These are phyloP conservation scores for Blumeria graminis DNA, from an alignment of 2,329 filamentous ascomycete genomes.

Conservation along the genomic window DNA sequence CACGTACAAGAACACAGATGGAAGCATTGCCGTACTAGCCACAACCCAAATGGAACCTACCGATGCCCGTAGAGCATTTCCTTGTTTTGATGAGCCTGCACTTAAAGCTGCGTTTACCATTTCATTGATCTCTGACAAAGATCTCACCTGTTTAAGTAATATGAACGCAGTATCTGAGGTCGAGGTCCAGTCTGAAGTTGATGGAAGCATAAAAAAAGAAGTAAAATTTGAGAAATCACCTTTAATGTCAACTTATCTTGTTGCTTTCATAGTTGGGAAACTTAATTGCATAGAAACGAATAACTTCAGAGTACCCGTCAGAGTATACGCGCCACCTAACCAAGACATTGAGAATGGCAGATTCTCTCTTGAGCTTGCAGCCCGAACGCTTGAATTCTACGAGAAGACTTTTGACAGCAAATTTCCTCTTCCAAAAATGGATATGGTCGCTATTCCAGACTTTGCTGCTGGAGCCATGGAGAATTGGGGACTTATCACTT, in stretches of 20 bases:
- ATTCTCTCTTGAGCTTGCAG: constrained; percentile 76
- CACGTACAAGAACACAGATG: constrained; percentile 66
- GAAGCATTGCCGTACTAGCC: constrained; percentile 58
- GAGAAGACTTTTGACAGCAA: constrained; percentile 78
- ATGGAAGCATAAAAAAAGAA: constrained; percentile 46
- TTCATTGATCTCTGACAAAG: constrained; percentile 72
- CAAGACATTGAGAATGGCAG: constrained; percentile 75
- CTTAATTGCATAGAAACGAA: constrained; percentile 86
- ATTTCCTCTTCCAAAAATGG: constrained; percentile 82
- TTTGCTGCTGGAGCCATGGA: constrained; percentile 95
- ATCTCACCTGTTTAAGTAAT: constrained; percentile 81
- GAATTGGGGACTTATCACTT: constrained; percentile 93
- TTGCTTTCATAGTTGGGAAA: constrained; percentile 85
- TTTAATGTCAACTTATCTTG: constrained; percentile 84
- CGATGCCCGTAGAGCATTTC: constrained; percentile 77
- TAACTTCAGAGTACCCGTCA: constrained; percentile 70
- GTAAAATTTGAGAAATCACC: constrained; percentile 85
- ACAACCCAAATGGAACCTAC: constrained; percentile 94
- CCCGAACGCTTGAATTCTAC: constrained; percentile 78
- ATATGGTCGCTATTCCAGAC: constrained; percentile 88
- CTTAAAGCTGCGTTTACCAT: constrained; percentile 85
- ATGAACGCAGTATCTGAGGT: constrained; percentile 79
- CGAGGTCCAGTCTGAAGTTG: constrained; percentile 39
- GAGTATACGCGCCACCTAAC: constrained; percentile 82
- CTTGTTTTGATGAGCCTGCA: constrained; percentile 88